Percentiles rank a stretch among this genome's conserved stretches.
phyloP scores from a whole-genome alignment of 2,329 filamentous ascomycete species.

The Pseudofabraea citricarpa region DNA sequence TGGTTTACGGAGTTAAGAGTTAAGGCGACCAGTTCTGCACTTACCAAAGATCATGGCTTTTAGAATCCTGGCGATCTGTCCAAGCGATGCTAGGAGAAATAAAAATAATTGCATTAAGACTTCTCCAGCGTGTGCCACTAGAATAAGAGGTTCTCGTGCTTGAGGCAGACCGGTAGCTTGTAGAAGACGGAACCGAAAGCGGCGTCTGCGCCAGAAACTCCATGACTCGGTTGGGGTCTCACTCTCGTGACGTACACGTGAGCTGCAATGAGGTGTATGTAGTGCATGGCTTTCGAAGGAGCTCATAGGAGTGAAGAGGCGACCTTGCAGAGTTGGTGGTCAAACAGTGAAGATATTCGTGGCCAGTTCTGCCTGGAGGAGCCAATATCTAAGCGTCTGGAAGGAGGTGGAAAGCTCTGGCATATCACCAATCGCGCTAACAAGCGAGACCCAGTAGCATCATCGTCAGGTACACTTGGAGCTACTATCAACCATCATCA shows the following conservation, averaged over 20 bases:
- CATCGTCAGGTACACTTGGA: conserved; percentile 1
- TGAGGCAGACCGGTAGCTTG: background rate
- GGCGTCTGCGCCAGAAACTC: background rate
- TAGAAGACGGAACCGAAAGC: background rate
- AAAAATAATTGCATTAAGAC: no score
- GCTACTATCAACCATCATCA: conserved; percentile 2
- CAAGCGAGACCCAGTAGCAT: background rate
- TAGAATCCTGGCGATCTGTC: no score
- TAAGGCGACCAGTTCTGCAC: no score
- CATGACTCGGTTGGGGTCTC: conserved; percentile 1
- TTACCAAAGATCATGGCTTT: no score
- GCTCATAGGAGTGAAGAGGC: background rate
- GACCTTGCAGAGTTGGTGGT: background rate
- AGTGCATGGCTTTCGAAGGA: no score
- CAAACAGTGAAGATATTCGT: no score
- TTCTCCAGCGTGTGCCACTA: no score
- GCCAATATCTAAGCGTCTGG: conserved; percentile 4
- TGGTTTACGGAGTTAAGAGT: no score
- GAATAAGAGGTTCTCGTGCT: no score
- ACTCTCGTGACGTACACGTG: background rate
- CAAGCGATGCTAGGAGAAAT: no score
- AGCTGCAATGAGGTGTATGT: background rate
- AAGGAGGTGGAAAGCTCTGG: conserved; percentile 1
- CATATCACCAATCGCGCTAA: background rate
- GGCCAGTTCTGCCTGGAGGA: conserved; percentile 4